Conservation (phyloP, 257 asterid species). For the Eucommia ulmoides region DNA sequence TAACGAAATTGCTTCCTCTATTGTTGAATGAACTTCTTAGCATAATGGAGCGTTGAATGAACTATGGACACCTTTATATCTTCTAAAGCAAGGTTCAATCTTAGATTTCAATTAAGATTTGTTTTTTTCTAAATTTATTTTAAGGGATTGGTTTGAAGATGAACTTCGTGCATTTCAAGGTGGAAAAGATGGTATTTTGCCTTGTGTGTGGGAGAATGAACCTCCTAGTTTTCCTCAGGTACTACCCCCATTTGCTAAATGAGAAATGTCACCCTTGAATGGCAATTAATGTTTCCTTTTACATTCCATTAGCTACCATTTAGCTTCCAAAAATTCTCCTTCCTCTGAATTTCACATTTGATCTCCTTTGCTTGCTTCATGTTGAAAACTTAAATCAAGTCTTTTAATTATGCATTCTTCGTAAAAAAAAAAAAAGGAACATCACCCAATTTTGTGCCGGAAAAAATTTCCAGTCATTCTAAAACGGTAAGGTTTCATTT, state of each 20-base stretch:
- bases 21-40: conserved; percentile 1
- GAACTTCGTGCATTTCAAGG: conserved; percentile 98
- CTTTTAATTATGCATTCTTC: too few species aligned
- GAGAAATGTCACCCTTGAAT: background rate
- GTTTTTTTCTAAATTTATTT: too few species aligned
- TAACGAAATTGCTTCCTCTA: conserved; percentile 6
- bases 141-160: conserved; percentile 96
- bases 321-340: background rate
- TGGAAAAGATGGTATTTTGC: conserved; percentile 84
- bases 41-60: too few species aligned
- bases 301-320: background rate
- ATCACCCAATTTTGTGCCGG: background rate
- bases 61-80: too few species aligned
- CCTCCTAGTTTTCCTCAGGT: conserved; percentile 99
- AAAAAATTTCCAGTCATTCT: background rate
- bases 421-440: too few species aligned
- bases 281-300: background rate
- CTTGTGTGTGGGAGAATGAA: conserved; percentile 92
- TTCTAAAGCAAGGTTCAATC: too few species aligned
- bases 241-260: too few species aligned
- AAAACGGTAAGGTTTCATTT: background rate
- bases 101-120: too few species aligned
- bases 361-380: background rate
- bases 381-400: too few species aligned
- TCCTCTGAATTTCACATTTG: background rate